Base-by-base conservation (phyloP, 257 asterid species). In the Primulina eburnea region DNA sequence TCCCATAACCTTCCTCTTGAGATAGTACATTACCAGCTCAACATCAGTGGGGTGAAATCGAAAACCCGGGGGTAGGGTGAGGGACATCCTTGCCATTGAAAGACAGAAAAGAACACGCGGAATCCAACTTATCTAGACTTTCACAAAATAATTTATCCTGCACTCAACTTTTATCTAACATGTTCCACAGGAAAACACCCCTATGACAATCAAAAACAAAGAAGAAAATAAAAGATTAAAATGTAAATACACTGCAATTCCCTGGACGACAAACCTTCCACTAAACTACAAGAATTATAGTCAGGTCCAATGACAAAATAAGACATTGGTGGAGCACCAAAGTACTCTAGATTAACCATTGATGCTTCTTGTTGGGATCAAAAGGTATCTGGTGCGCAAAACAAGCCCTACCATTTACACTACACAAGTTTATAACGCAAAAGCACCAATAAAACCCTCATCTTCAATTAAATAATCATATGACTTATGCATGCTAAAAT, bases 221-320 rank as follows among this genome's bases (percentile, higher is more conserved):
- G 57, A 61, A 14, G 57, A 61, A 32, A 69, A 68, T 21, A 60
- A 67, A 38, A 24, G 30, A 77, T 40, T 9, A 57, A 75, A 29
- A 7, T 40, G 34, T 73, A 61, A 75, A 33, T 32, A 75, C 75
- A 52, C 76, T 73, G 1, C 50, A 38, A 38, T 9, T 38, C 5
- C 16, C 50, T 38, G 50, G 50, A 38, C 16, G 16, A 10, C 50
- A 38, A 38, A 65, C 59, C 75, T 64, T 53, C 47, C 37, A 60
- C 65, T 65, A 52, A 43, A 73, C 80, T 64, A 71, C 37, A 18
- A 7, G 38, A 52, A 28, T 67, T 3, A 43, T 50, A 7, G 72
- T 92, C 96, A 92, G 84, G 93, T 92, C 98, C 98, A 90, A 72
- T 88, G 89, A 61, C 96, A 85, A 69, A 90, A 86, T 70, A 84